Base-by-base conservation (phyloP, 116 monocot genomes). In the Papilionanthe hybrid region DNA sequence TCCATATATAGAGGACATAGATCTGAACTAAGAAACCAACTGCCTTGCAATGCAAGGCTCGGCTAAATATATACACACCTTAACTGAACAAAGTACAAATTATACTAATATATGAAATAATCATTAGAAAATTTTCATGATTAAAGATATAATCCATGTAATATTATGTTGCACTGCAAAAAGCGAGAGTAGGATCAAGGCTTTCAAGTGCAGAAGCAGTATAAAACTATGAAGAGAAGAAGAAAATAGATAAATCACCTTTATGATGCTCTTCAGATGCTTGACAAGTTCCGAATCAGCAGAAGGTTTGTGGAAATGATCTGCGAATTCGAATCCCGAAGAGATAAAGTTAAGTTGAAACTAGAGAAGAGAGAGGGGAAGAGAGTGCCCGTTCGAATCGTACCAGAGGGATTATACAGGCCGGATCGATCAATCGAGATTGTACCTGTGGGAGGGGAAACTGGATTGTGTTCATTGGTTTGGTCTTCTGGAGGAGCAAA, bases 231-330 rank as follows among this genome's bases (percentile, higher is more conserved):
- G 8, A 73, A 72, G 25, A 50, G 15, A 22, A 42, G 81, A 45
- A 74, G 41, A 80, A 37, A 1, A 37, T 1, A 37, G 37, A 37
- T 37, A 37, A 77, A 15, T 77, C 9, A 94, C 97, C 91, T 92
- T 97, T 63, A 97, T 97, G 42, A 97, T 92, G 72, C 94, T 97
- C 83, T 97, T 94, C 73, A 97, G 86, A 81, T 97, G 94, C 83
- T 87, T 93, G 23, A 89, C 89, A 9, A 97, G 81, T 81, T 94
- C 89, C 0, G 96, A 88, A 79, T 94, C 94, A 3, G 85, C 84
- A 11, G 90, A 89, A 42, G 81, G 82, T 83, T 86, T 83, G 75
- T 94, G 91, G 47, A 45, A 82, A 76, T 97, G 96, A 71, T 89
- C 96, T 97, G 83, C 78, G 67, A 47, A 50, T 55, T 49, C 17